phyloP scores from a whole-genome alignment of 768 basidiomycete species.

The Fibroporia radiculosa region DNA sequence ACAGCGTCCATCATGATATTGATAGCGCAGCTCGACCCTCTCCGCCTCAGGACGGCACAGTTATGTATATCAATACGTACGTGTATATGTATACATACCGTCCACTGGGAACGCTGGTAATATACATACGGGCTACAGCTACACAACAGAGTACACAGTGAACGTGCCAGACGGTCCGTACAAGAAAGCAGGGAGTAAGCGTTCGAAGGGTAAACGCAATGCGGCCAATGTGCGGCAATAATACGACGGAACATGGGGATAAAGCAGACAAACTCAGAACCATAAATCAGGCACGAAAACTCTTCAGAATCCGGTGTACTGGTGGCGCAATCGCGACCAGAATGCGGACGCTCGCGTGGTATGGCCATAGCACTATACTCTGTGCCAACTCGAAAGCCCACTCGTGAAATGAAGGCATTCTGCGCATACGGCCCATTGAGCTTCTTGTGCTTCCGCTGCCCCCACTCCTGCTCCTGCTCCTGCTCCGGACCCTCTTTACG shows the following conservation, averaged over 20 bases:
- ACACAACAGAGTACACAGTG: not conserved
- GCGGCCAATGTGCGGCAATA: not conserved
- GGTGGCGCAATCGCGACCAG: slow-evolving; percentile 14
- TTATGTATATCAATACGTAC: not conserved
- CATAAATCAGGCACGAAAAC: not conserved
- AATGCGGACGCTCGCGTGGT: slow-evolving; percentile 12
- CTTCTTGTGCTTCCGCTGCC: not conserved
- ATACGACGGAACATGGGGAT: not conserved
- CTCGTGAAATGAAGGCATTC: slow-evolving; percentile 3
- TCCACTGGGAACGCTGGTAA: too few relatives aligned
- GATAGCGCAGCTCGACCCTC: not conserved
- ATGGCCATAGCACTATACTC: slow-evolving; percentile 16
- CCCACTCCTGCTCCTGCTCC: slow-evolving; percentile 11
- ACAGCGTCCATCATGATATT: not conserved
- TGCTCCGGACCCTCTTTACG: slow-evolving; percentile 5
- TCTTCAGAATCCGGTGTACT: slow-evolving; percentile 1
- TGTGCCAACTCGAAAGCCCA: slow-evolving; percentile 12
- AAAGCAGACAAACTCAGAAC: not conserved
- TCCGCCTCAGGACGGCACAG: not conserved
- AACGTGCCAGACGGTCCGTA: not conserved
- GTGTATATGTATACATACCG: too few relatives aligned
- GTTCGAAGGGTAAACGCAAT: not conserved
- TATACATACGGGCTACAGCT: too few relatives aligned
- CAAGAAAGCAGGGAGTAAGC: not conserved
- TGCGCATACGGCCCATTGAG: too few relatives aligned